These are phyloP conservation scores for Elsinoe ampelina DNA, from an alignment of 2,329 filamentous ascomycete species.

Conservation along the genomic window DNA sequence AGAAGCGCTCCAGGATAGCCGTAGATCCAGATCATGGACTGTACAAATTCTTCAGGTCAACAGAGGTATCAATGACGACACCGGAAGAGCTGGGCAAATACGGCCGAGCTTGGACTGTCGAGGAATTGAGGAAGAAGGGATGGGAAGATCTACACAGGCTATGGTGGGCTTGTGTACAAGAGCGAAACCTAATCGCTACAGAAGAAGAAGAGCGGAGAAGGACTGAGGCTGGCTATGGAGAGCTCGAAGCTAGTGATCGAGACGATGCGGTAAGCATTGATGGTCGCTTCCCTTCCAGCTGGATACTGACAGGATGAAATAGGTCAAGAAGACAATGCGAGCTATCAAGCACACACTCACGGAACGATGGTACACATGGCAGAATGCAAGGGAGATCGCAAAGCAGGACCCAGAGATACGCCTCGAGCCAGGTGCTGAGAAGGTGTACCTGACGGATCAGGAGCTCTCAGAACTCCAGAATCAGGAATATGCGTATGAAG, in stretches of 20 bases:
- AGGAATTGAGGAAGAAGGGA: constrained; percentile 79
- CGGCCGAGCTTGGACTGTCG: constrained; percentile 73
- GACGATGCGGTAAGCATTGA: constrained; percentile 52
- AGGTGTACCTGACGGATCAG: not conserved
- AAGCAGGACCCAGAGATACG: constrained; percentile 59
- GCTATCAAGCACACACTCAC: constrained; percentile 77
- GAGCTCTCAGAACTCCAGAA: not conserved
- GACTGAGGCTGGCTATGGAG: constrained; percentile 63
- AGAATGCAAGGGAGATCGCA: constrained; percentile 61
- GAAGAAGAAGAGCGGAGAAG: constrained; percentile 59
- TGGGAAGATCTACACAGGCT: constrained; percentile 88
- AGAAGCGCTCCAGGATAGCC: constrained; percentile 46
- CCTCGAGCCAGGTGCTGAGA: constrained; percentile 32
- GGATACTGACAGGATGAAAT: constrained; percentile 4
- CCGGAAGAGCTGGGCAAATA: constrained; percentile 63
- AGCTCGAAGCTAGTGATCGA: constrained; percentile 54
- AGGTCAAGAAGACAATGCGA: constrained; percentile 71
- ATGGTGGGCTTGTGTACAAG: constrained; percentile 91
- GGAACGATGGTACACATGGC: constrained; percentile 82
- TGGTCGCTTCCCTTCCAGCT: too few relatives aligned
- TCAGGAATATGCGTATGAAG: not conserved
- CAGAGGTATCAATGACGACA: constrained; percentile 58
- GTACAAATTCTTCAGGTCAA: constrained; percentile 79
- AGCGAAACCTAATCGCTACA: constrained; percentile 83
- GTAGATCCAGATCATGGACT: constrained; percentile 72